Evolutionary conservation across 331 rosid species (phyloP), one percentile per base, ranked within the genome.

Genomic region (Quercus phellos): DNA sequence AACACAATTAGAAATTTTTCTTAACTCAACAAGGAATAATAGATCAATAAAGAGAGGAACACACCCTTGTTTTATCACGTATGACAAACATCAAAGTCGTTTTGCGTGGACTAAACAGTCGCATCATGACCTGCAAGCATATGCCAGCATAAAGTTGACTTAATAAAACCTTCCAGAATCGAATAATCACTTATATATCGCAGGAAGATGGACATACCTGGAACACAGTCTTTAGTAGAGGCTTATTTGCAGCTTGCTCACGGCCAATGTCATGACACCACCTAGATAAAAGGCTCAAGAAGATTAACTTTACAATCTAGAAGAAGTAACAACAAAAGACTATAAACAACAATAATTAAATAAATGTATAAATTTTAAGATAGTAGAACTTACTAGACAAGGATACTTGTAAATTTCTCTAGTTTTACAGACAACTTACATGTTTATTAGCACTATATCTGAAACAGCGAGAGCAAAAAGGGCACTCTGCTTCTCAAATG

Each of bases 251-350:
- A 56, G 99, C 99, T 89, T 95, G 99, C 88, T 95, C 99, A 83
- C 99, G 99, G 72, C 99, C 99, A 88, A 95, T 95, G 78, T 95
- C 99, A 81, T 95, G 99, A 82, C 99, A 95, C 99, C 99, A 95
- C 98, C 99, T 95, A 73, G 30, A 84, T 55, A 50, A 82, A 70
- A 78, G 73, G 38, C 63, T 51, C 34, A 54, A 10, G 10, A 30
- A 75, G 72, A 12, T 84, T 43, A 84, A 83, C 75, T 18, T 50
- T 50, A 21, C 16, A 74, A 81, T 60, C 68, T 61, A 79, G 19
- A 50, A 64, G 72, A 72, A 74, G 67, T 32, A 34, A 73, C 50
- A 53, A 11, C 21, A 19, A 30, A 79, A 63, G 32, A 55, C 72
- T 42, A 35, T 38, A 74, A 81, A 38, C 38, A 73, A 73, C 16